phyloP scores from a whole-genome alignment of 495 filamentous ascomycete species.

The Pyronema omphalodes region DNA sequence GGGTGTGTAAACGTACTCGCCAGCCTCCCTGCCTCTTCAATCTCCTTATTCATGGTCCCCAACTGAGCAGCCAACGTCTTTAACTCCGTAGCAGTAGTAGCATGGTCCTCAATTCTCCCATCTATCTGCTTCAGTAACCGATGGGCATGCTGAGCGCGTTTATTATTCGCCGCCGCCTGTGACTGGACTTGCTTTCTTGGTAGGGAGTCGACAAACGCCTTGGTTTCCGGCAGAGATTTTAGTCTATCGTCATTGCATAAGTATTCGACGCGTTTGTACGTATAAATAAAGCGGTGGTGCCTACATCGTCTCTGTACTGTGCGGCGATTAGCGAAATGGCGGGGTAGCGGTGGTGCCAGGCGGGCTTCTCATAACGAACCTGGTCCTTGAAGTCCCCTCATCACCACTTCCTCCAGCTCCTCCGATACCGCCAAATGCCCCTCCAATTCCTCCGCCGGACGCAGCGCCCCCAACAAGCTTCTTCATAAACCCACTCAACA shows the following conservation, averaged over 20 bases:
- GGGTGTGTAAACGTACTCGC: conserved; percentile 7
- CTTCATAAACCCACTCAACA: conserved; percentile 17
- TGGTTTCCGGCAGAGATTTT: too few species aligned
- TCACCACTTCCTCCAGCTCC: not conserved
- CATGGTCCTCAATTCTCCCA: conserved; percentile 4
- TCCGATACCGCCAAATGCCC: not conserved
- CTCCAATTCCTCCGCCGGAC: not conserved
- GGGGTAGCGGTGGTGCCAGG: not conserved
- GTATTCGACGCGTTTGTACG: not conserved
- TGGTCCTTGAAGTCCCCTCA: conserved; percentile 1
- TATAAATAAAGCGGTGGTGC: conserved; percentile 4
- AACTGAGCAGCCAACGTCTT: conserved; percentile 7
- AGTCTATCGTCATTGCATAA: too few species aligned
- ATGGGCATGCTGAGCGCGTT: conserved; percentile 1
- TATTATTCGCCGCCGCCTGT: conserved; percentile 1
- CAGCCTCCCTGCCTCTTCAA: conserved; percentile 1
- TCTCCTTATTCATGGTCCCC: not conserved
- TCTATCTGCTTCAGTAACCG: conserved; percentile 15
- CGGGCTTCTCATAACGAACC: not conserved
- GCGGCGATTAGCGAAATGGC: conserved; percentile 5
- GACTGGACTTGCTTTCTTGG: too few species aligned
- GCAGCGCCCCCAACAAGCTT: conserved; percentile 9
- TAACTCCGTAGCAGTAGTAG: conserved; percentile 6
- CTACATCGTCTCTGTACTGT: not conserved
- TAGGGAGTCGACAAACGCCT: too few species aligned